Conservation (phyloP, 2,329 filamentous ascomycete genomes). For the Fusarium brachygibbosum region DNA sequence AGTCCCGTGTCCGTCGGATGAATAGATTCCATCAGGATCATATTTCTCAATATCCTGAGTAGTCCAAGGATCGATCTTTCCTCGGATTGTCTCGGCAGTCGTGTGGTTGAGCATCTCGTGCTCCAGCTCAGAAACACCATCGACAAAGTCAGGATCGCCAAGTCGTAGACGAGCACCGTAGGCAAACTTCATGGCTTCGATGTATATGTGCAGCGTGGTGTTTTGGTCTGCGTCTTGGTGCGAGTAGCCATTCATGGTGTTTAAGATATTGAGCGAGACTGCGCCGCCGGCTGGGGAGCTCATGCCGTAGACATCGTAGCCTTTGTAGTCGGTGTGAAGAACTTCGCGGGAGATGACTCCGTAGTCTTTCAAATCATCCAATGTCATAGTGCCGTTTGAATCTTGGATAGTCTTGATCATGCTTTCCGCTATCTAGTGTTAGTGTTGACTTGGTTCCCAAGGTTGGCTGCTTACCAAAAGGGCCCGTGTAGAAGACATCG, state of each 20-base stretch:
- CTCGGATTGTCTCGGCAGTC: conserved; percentile 71
- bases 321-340: conserved; percentile 75
- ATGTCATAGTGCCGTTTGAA: conserved; percentile 85
- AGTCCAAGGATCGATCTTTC: conserved; percentile 76
- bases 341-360: conserved; percentile 74
- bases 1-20: conserved; percentile 78
- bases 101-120: conserved; percentile 73
- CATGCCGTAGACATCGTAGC: conserved; percentile 76
- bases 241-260: conserved; percentile 83
- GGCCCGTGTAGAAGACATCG: conserved; percentile 79
- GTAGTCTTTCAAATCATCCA: conserved; percentile 83
- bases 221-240: conserved; percentile 68
- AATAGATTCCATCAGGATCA: conserved; percentile 75
- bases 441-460: neutral
- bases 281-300: conserved; percentile 83
- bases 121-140: conserved; percentile 74
- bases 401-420: conserved; percentile 78
- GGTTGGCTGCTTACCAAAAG: conserved; percentile 63
- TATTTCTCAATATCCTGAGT: conserved; percentile 83
- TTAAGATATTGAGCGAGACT: conserved; percentile 81
- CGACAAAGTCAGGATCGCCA: conserved; percentile 84
- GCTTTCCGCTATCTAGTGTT: conserved; percentile 69
- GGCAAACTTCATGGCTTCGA: conserved; percentile 90
- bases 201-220: conserved; percentile 82
- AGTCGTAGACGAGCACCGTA: conserved; percentile 85